Evolutionary conservation across 768 basidiomycete genomes (phyloP), one percentile per base, ranked within the genome.

Genomic region (Leucocoprinus leucothites): DNA sequence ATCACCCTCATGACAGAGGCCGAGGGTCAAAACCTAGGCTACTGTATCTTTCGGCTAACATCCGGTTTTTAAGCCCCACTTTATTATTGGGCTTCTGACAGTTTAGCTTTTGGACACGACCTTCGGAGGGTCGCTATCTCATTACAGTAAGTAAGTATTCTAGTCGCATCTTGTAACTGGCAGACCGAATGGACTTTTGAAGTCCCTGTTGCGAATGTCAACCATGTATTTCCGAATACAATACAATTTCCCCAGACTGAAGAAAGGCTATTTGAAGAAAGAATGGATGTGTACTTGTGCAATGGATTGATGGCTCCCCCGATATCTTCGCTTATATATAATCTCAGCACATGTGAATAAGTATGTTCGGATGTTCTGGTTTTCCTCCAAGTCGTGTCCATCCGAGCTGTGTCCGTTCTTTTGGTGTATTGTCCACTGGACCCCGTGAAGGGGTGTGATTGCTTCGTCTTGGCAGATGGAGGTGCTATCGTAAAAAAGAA

Each of bases 221-320:
- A 31, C 31, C 31, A 11, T 31, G 31, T 31, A 31, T 31, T 11
- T 31, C 31, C 31, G 31, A 31, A 31, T 11, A 31, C 5, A 5
- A 31, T 31, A 31, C n/a, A n/a, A n/a, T 5, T 31, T 31, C 31
- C 31, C 31, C 31, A 31, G 31, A 31, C 31, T 31, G 31, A 11
- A 31, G 11, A 31, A 31, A 31, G 11, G 11, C 31, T 5, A 41
- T 41, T 16, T 41, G 40, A 41, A n/a, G 48, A 21, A 5, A 11
- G 11, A 31, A 31, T 31, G 31, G 31, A 31, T 31, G 31, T 19
- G 14, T 36, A 18, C n/a, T 48, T 31, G 16, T 51, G 50, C 8
- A 51, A 31, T 51, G 25, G 50, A 41, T 28, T 50, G 50, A 51
- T 51, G 41, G 40, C n/a, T 42, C 25, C 50, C 50, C 41, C 40